phyloP scores from a whole-genome alignment of 257 asterid genomes.

The Nicotiana tomentosiformis region DNA sequence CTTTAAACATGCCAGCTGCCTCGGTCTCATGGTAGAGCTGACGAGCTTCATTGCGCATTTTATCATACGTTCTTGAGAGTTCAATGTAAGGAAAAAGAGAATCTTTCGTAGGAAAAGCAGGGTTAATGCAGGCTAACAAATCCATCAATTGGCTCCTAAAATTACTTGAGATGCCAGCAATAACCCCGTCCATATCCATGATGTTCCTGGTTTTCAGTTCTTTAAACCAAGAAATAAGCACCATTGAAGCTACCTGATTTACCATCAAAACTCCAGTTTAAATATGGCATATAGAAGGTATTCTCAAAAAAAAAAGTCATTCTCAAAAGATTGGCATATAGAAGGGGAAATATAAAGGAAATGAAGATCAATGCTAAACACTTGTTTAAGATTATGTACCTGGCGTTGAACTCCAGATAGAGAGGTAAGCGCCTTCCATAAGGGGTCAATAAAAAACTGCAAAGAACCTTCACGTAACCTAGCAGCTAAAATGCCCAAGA shows the following conservation, averaged over 20 bases:
- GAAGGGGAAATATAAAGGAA: not conserved
- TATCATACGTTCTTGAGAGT: conserved; percentile 82
- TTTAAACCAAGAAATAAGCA: conserved; percentile 90
- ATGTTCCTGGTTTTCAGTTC: conserved; percentile 42
- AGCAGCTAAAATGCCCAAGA: conserved; percentile 82
- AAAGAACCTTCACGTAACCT: conserved; percentile 57
- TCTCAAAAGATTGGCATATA: not conserved
- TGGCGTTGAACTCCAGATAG: conserved; percentile 95
- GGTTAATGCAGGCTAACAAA: conserved; percentile 77
- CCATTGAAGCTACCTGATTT: conserved; percentile 83
- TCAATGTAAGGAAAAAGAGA: conserved; percentile 81
- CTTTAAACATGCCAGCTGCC: conserved; percentile 61
- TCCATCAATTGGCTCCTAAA: conserved; percentile 69
- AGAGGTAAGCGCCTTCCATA: conserved; percentile 83
- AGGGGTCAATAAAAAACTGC: conserved; percentile 62
- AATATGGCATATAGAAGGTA: not conserved
- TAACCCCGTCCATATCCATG: conserved; percentile 39
- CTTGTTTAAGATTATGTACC: conserved; percentile 36
- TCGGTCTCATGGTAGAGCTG: conserved; percentile 58
- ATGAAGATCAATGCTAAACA: not conserved
- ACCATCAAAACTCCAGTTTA: conserved; percentile 1
- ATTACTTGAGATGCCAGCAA: conserved; percentile 46
- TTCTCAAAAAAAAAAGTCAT: too few species aligned
- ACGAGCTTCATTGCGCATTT: conserved; percentile 90
- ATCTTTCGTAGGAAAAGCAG: conserved; percentile 90